Base-by-base conservation (phyloP, 2,329 filamentous ascomycete genomes). In the Plenodomus lindquistii region DNA sequence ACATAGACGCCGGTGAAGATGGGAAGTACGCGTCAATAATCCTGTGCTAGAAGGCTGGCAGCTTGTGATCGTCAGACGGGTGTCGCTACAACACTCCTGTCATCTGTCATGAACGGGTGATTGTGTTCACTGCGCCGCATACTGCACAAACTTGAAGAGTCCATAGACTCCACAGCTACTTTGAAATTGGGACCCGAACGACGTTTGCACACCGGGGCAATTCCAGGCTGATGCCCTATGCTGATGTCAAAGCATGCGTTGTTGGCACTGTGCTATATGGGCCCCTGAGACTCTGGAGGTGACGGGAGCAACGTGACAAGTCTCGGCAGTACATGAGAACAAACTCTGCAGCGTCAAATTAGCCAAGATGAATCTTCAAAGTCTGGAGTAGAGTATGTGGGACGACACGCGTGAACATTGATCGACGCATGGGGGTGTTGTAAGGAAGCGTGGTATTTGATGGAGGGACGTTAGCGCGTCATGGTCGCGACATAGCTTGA, bases 101-200 rank as follows among this genome's bases (percentile, higher is more conserved):
- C 54, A 60, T 56, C 39, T 64, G 59, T 59, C 50, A 63, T 51
- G 37, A 36, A 31, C 22, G 43, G 49, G 54, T 62, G 57, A 60
- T 45, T 52, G 50, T 56, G 40, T 50, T 43, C 27, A 31, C 27
- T 31, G 27, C 27, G 27, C 27, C 27, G 27, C 27, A 31, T 7
- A 7, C 11, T 13, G 27, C 27, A 15, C 27, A 8, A 7, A 31
- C 11, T 31, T 15, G 6, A 13, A 7, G 10, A 11, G 9, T 11
- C 15, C 11, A 15, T 15, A 7, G 27, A 31, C 27, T 31, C 27
- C 27, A 31, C 27, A 8, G 27, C 27, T 13, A 31, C 27, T 8
- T 7, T 31, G 27, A 13, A 31, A 7, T 11, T 31, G 27, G 27
- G 27, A 4, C 4, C 15, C 27, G 6, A 31, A 31, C 4, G 11